phyloP scores from a whole-genome alignment of 768 basidiomycete species.

The Amanita exitialis region DNA sequence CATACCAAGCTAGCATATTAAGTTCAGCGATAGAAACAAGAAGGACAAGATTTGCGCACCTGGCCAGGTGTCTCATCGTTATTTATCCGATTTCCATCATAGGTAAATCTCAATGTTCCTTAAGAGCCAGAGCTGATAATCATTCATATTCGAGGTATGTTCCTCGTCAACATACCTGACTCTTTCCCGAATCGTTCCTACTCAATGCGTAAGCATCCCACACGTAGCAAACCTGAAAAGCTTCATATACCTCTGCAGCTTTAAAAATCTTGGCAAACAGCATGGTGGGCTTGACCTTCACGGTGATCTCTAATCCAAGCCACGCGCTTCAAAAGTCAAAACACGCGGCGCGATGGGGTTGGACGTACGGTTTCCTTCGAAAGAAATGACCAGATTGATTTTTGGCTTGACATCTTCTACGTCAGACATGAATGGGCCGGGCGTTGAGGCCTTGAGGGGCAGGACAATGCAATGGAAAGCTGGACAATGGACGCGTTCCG shows the following conservation, averaged over 20 bases:
- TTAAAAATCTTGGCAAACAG: slow-evolving; percentile 43
- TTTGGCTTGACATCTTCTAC: slow-evolving; percentile 61
- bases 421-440: slow-evolving; percentile 23
- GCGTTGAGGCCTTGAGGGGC: background rate
- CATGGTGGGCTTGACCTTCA: slow-evolving; percentile 54
- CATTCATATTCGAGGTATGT: background rate
- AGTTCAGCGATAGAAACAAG: background rate
- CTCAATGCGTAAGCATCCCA: background rate
- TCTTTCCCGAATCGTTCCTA: slow-evolving; percentile 55
- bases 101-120: slow-evolving; percentile 59
- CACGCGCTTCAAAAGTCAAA: slow-evolving; percentile 2
- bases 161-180: slow-evolving; percentile 25
- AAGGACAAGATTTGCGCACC: slow-evolving; percentile 23
- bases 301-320: slow-evolving; percentile 45
- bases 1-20: slow-evolving; percentile 35
- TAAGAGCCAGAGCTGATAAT: background rate
- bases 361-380: slow-evolving; percentile 39
- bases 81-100: slow-evolving; percentile 40
- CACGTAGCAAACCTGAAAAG: background rate
- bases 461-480: background rate
- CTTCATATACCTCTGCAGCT: slow-evolving; percentile 47
- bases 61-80: slow-evolving; percentile 41
- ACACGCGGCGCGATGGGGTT: slow-evolving; percentile 10
- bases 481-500: background rate
- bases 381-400: slow-evolving; percentile 47